Conservation (phyloP, 306 rosid genomes). For the Quercus glauca region DNA sequence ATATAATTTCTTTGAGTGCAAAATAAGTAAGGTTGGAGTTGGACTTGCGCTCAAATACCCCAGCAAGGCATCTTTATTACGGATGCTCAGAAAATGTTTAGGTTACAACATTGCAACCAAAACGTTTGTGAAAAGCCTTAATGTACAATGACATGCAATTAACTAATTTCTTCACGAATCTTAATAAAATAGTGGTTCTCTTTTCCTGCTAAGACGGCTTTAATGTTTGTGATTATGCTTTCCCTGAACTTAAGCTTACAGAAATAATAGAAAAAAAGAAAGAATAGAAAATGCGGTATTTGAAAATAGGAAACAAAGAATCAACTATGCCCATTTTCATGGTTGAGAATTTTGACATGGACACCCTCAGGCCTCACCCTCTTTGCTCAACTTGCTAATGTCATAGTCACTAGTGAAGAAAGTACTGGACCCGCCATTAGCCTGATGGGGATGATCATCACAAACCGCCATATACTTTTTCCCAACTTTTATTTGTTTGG, state of each 20-base stretch:
- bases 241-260: not conserved
- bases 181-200: not conserved
- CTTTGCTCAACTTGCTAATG: conserved; percentile 37
- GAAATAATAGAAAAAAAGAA: not conserved
- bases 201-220: not conserved
- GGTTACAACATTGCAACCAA: not conserved
- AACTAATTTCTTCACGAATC: no score
- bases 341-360: conserved; percentile 42
- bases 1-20: no score
- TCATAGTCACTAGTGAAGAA: conserved; percentile 36
- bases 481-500: no score
- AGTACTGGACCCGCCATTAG: conserved; percentile 39
- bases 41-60: no score
- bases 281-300: not conserved
- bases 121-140: no score
- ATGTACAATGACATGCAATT: no score
- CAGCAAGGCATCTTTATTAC: no score
- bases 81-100: not conserved
- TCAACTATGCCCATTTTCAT: conserved; percentile 25
- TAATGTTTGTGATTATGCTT: not conserved
- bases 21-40: no score
- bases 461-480: no score
- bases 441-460: conserved; percentile 23
- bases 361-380: conserved; percentile 28
- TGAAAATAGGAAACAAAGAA: conserved; percentile 17